Evolutionary conservation across 495 filamentous ascomycete species (phyloP), one percentile per base, ranked within the genome.

Genomic region (Neurospora sublineolata): DNA sequence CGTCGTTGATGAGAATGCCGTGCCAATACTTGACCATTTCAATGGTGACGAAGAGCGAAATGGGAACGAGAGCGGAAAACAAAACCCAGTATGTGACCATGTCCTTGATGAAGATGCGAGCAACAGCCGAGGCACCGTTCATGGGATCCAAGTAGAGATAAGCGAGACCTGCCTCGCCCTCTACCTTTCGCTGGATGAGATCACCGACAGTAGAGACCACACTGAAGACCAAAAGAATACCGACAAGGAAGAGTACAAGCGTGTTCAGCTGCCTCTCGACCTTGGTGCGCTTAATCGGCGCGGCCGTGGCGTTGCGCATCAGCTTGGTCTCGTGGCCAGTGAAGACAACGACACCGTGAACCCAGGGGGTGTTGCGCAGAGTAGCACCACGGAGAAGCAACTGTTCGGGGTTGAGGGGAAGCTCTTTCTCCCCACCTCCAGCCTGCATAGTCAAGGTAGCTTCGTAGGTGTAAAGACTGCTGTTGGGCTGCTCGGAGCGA

Each of bases 271-370:
- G 91, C 46, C 89, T 88, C 80, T 98, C 96, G 7, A 99, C 95
- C 44, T 93, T 93, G 7, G 96, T 99, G 68, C 93, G 90, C 84
- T 99, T 99, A 80, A 99, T 98, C 41, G 96, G 95, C 3, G 96
- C 91, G 14, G 96, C 96, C 10, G 94, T 98, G 37, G 96, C 96
- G 79, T 99, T 99, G 71, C 96, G 88, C 96, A 99, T 98, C 76
- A 99, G 85, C 80, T 99, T 99, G 37, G 96, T 98, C 82, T 99
- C 94, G 79, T 99, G 96, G 71, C 96, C 96, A 23, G 94, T 99
- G 75, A 99, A 99, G 18, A 98, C 94, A 72, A 98, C 96, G 70
- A 95, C 88, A 38, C 94, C 96, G 79, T 98, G 93, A 70, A 99
- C 89, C 96, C 96, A 99, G 27, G 94, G 94, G 11, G 96, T 99